These are phyloP conservation scores for Exophiala aquamarina DNA, from an alignment of 2,329 filamentous ascomycete genomes.

Conservation along the genomic window DNA sequence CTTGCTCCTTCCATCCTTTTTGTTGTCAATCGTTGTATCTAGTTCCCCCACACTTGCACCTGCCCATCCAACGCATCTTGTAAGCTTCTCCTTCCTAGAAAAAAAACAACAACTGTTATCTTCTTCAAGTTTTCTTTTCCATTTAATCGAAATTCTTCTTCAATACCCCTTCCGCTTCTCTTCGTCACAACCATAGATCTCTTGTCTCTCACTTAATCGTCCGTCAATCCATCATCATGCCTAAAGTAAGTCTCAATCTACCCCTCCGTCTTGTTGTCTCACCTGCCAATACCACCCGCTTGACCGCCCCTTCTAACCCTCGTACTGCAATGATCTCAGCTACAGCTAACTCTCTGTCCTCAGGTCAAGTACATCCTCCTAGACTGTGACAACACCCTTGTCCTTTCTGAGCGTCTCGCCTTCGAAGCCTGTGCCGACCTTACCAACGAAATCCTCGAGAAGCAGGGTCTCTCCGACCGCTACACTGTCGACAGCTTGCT, in stretches of 20 bases:
- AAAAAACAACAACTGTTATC: no score
- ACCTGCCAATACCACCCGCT: constrained; percentile 3
- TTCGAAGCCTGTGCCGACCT: constrained; percentile 91
- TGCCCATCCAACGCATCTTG: no score
- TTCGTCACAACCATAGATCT: background rate
- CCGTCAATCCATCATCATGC: constrained; percentile 15
- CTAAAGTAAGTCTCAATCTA: constrained; percentile 13
- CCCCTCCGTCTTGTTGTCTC: background rate
- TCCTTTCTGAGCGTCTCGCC: constrained; percentile 85
- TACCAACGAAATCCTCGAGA: constrained; percentile 80
- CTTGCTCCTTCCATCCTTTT: no score
- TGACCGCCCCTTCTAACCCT: constrained; percentile 10
- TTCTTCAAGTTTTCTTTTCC: no score
- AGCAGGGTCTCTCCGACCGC: constrained; percentile 62
- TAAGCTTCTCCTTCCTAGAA: no score
- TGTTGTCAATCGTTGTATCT: no score
- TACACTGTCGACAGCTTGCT: constrained; percentile 82
- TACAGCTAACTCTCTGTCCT: constrained; percentile 4
- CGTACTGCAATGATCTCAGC: background rate
- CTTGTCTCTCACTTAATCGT: constrained; percentile 1
- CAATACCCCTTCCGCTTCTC: no score
- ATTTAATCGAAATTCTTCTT: no score
- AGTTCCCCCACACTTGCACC: no score
- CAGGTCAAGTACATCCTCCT: constrained; percentile 72
- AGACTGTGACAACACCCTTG: constrained; percentile 84